Evolutionary conservation across 1,284 basidiomycete species (phyloP), one percentile per base, ranked within the genome.

Genomic region (Boletus smithii): DNA sequence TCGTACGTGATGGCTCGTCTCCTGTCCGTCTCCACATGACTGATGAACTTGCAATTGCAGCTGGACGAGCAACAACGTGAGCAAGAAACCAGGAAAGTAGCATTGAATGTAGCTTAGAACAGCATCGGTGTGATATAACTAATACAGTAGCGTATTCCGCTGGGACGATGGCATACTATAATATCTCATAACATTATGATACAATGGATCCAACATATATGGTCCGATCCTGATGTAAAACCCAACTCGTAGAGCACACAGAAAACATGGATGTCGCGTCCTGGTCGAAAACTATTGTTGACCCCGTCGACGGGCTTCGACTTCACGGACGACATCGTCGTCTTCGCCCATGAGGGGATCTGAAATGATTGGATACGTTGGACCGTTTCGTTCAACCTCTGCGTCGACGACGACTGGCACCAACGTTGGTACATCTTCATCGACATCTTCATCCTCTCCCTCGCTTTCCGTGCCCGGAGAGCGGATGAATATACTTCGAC

Each of bases 21-120:
- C n/a, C 1, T 22, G 3, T 8, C 1, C 6, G 8, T 33, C 7
- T 22, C 3, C 13, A 24, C 13, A 11, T 8, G 14, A 46, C 44
- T 53, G 17, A 54, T 20, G 4, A 13, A 16, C 29, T 47, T 22
- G 6, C 18, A 16, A 39, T 35, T 26, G 10, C 39, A 64, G 62
- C 52, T 64, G n/a, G 58, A 65, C 2, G 54, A 66, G 0, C 66
- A 64, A 44, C 44, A 62, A 14, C 63, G 46, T 4, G 65, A 64
- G 24, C 20, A 63, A 41, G 51, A 63, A 34, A 31, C 37, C 9
- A 49, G 60, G 31, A 61, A 49, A 27, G 53, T 50, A 22, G 6
- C 53, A 24, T 26, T 61, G 46, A 37, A 48, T 30, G 34, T 22
- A 10, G n/a, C 16, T 17, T 46, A 54, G 53, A 24, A 24, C 9